Percentiles rank a stretch among this genome's conserved stretches.
These are phyloP conservation scores for Houttuynia cordata DNA, from an alignment of 164 flowering plant genomes.

Conservation along the genomic window DNA sequence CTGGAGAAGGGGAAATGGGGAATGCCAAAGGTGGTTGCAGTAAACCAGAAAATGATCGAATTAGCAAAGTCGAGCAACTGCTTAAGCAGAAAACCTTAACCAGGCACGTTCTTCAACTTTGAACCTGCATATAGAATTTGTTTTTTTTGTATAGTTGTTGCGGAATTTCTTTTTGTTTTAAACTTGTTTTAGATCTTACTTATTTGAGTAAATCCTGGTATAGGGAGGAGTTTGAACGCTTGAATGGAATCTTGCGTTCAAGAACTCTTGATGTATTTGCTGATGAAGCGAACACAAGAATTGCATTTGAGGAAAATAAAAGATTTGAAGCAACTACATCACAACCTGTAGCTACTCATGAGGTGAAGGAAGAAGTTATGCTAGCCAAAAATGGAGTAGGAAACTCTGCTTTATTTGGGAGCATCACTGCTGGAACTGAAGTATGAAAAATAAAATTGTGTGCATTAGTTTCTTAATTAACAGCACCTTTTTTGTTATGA, in stretches of 20 bases:
- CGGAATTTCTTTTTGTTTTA: not conserved
- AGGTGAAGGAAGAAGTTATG: not conserved
- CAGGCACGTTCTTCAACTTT: constrained; percentile 22
- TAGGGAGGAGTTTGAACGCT: constrained; percentile 73
- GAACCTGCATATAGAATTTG: not conserved
- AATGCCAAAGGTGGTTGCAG: constrained; percentile 9
- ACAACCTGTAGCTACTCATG: constrained; percentile 8
- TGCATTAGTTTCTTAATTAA: no score
- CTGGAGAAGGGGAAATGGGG: not conserved
- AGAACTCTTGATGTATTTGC: constrained; percentile 33
- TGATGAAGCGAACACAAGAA: constrained; percentile 18
- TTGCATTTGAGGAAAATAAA: constrained; percentile 15
- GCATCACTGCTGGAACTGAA: constrained; percentile 21
- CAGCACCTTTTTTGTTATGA: no score
- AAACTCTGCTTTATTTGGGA: constrained; percentile 1
- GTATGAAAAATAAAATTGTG: constrained; percentile 17
- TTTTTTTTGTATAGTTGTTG: not conserved
- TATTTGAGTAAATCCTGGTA: not conserved
- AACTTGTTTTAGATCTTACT: not conserved
- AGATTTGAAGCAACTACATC: constrained; percentile 20
- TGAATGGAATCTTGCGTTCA: constrained; percentile 58
- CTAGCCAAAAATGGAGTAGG: constrained; percentile 2
- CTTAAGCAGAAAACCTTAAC: constrained; percentile 66
- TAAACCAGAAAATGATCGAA: constrained; percentile 13
- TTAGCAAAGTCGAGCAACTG: constrained; percentile 49